Evolutionary conservation across 345 rosid species (phyloP).

Genomic region (Hibiscus tridactylites): DNA sequence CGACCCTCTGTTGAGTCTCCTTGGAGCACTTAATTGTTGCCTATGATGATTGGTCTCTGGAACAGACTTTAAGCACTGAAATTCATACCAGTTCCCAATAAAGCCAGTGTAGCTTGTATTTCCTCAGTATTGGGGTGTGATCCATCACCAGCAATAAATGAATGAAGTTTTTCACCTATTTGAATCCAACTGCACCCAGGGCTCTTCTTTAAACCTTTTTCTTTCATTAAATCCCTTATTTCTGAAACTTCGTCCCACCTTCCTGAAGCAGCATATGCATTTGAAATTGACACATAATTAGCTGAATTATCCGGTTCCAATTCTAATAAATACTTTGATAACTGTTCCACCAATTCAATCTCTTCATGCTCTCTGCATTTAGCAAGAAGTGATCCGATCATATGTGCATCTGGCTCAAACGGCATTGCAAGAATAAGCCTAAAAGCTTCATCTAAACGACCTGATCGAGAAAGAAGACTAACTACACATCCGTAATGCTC

Average conservation of each 20-base stretch:
- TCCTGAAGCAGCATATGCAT: slow-evolving; percentile 43
- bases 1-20: too few relatives aligned
- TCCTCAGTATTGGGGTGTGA: slow-evolving; percentile 22
- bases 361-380: slow-evolving; percentile 30
- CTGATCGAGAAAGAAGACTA: slow-evolving; percentile 34
- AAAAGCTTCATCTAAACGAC: slow-evolving; percentile 35
- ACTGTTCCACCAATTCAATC: slow-evolving; percentile 30
- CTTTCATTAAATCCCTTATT: slow-evolving; percentile 46
- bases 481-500: slow-evolving; percentile 51
- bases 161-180: slow-evolving; percentile 33
- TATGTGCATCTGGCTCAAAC: slow-evolving; percentile 34
- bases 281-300: slow-evolving; percentile 46
- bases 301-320: slow-evolving; percentile 39
- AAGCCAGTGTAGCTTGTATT: too few relatives aligned
- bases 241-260: slow-evolving; percentile 38
- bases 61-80: too few relatives aligned
- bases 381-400: slow-evolving; percentile 37
- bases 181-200: slow-evolving; percentile 61
- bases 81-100: too few relatives aligned
- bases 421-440: slow-evolving; percentile 31
- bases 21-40: too few relatives aligned
- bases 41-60: too few relatives aligned
- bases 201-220: slow-evolving; percentile 37
- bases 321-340: slow-evolving; percentile 24
- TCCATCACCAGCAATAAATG: slow-evolving; percentile 41